Evolutionary conservation across 2,329 filamentous ascomycete genomes (phyloP), one percentile per base, ranked within the genome.

Genomic region (Diaporthe citrichinensis): DNA sequence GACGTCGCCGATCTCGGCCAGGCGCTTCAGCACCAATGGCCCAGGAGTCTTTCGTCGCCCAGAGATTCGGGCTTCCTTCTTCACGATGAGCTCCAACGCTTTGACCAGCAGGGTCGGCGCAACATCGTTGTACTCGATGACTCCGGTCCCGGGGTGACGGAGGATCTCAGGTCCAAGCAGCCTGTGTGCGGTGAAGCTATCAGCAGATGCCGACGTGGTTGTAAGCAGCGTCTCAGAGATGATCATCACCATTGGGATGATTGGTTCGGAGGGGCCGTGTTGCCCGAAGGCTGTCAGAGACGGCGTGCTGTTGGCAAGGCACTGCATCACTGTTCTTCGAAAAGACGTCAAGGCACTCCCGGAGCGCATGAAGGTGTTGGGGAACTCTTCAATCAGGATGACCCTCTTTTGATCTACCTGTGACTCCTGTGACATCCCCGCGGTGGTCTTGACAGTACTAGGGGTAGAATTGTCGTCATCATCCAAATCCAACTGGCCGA

Each of bases 101-200:
- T 96, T 98, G 17, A 92, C 89, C 80, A 99, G 90, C 57, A 96
- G 90, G 0, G 96, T 97, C 0, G 95, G 93, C 0, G 97, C 97
- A 76, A 99, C 93, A 17, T 94, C 90, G 80, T 99, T 99, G 85
- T 98, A 99, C 78, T 98, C 96, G 78, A 99, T 95, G 7, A 94
- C 88, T 12, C 91, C 92, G 2, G 95, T 92, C 20, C 93, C 92
- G 0, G 94, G 93, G 83, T 98, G 95, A 57, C 93, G 92, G 20
- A 95, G 88, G 58, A 99, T 94, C 78, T 97, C 94, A 0, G 95
- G 93, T 0, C 97, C 97, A 4, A 99, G 90, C 25, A 99, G 86
- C 34, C 96, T 92, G 85, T 98, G 95, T 0, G 95, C 95, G 0
- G 97, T 99, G 80, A 98, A 95, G 83, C 94, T 98, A 81, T 98